Base-by-base conservation (phyloP, 2,329 filamentous ascomycete genomes). In the Lecanicillium sp. region DNA sequence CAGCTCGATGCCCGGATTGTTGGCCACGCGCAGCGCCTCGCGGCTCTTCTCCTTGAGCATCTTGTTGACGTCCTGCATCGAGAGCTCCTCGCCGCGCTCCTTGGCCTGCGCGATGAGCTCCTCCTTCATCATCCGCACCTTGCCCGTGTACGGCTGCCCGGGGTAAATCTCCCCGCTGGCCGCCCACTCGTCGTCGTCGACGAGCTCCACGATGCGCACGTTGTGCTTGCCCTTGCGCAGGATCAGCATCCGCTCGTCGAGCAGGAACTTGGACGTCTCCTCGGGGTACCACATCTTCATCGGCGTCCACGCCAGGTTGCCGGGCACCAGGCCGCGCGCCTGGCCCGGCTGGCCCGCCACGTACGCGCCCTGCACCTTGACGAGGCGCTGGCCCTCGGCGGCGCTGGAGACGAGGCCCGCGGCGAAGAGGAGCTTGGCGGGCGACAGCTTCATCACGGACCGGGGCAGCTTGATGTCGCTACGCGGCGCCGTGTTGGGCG, bases 171-270 rank as follows among this genome's bases (percentile, higher is more conserved):
- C 49, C 23, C 78, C 78, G 48, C 68, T 72, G 4, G 55, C 58
- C 35, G 63, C 57, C 71, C 75, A 83, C 51, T 73, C 73, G 39
- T 77, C 67, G 57, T 84, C 77, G 52, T 64, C 67, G 24, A 84
- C 67, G 52, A 84, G 68, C 62, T 83, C 70, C 44, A 84, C 69
- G 54, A 83, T 72, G 38, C 79, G 75, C 38, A 84, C 63, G 52
- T 83, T 80, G 63, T 81, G 75, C 67, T 82, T 83, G 54, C 80
- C 80, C 58, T 74, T 79, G 54, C 81, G 77, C 45, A 84, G 66
- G 55, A 84, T 73, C 53, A 84, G 66, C 39, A 83, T 55, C 53
- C 74, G 70, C 49, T 62, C 77, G 52, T 82, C 77, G 15, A 87
- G 74, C 48, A 85, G 67, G 57, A 75, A 86, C 48, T 79, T 76